These are phyloP conservation scores for Penicillium sp. DNA, from an alignment of 2,329 filamentous ascomycete species.

Conservation along the genomic window DNA sequence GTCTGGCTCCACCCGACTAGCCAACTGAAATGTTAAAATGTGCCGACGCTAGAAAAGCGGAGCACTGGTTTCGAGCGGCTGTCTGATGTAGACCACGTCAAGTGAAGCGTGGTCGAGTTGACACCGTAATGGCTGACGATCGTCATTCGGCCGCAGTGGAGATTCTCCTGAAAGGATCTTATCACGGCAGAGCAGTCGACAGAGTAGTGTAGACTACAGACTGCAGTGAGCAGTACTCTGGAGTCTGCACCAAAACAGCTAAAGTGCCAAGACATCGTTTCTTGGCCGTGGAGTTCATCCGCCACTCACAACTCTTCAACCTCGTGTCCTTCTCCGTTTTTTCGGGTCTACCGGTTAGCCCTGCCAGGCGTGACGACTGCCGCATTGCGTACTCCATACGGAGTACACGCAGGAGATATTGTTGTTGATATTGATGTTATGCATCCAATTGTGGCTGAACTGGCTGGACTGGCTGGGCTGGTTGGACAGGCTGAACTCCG, in stretches of 20 bases:
- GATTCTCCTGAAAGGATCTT: not conserved
- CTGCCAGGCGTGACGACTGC: not conserved
- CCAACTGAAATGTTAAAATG: not conserved
- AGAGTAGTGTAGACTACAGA: not conserved
- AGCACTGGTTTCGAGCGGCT: not conserved
- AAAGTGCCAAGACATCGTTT: constrained; percentile 18
- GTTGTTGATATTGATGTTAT: not conserved
- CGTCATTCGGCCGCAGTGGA: constrained; percentile 4
- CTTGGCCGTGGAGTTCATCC: constrained; percentile 4
- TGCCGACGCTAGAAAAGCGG: not conserved
- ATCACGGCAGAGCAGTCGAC: not conserved
- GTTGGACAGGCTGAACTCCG: too few relatives aligned
- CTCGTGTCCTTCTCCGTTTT: constrained; percentile 3
- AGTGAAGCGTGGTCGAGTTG: not conserved
- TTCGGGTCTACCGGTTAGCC: not conserved
- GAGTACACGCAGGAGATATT: not conserved
- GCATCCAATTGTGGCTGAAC: too few relatives aligned
- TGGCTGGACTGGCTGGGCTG: too few relatives aligned
- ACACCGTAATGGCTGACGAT: constrained; percentile 4
- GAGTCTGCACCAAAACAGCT: not conserved
- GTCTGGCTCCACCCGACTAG: not conserved
- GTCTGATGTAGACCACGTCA: constrained; percentile 2
- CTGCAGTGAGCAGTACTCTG: too few relatives aligned
- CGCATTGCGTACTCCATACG: not conserved
- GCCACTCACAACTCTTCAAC: not conserved